Conservation (phyloP, 352 stramenopile species). For the Phytophthora agathidicida region DNA sequence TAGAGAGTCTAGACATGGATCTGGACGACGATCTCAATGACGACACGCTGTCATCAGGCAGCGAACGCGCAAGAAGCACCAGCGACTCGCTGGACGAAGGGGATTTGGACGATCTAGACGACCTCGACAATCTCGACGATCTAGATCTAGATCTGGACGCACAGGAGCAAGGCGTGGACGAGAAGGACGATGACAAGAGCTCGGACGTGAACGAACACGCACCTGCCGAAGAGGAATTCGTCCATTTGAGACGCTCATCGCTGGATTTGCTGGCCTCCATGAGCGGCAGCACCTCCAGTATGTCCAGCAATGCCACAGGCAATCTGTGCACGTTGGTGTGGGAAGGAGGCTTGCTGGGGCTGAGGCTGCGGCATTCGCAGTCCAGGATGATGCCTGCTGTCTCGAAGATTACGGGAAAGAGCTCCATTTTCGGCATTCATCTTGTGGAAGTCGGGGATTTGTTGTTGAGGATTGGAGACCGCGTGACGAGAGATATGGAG, state of each 20-base stretch:
- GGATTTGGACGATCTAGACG: slow-evolving; percentile 59
- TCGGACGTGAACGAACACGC: slow-evolving; percentile 67
- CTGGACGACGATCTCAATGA: slow-evolving; percentile 77
- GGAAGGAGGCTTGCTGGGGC: slow-evolving; percentile 79
- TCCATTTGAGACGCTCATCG: slow-evolving; percentile 70
- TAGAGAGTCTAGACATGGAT: slow-evolving; percentile 88
- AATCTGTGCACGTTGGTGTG: slow-evolving; percentile 85
- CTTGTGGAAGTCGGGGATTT: slow-evolving; percentile 85
- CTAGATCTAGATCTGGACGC: slow-evolving; percentile 44
- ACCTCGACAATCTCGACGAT: slow-evolving; percentile 22
- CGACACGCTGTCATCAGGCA: slow-evolving; percentile 41
- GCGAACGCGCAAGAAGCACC: slow-evolving; percentile 31
- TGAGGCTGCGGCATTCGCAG: slow-evolving; percentile 82
- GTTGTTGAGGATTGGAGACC: slow-evolving; percentile 75
- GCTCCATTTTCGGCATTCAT: slow-evolving; percentile 86
- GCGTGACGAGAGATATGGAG: slow-evolving; percentile 77
- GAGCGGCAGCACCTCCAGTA: slow-evolving; percentile 61
- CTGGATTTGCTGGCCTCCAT: slow-evolving; percentile 77
- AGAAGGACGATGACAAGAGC: slow-evolving; percentile 46
- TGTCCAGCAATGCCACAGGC: slow-evolving; percentile 55
- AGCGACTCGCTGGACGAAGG: slow-evolving; percentile 71
- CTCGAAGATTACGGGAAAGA: slow-evolving; percentile 87
- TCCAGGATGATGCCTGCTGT: slow-evolving; percentile 81
- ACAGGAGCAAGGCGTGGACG: slow-evolving; percentile 5
- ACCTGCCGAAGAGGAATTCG: slow-evolving; percentile 66